Percentiles rank a stretch among this genome's conserved stretches.
phyloP scores from a whole-genome alignment of 1,139 yeast species.

The Kodamaea alishanica region DNA sequence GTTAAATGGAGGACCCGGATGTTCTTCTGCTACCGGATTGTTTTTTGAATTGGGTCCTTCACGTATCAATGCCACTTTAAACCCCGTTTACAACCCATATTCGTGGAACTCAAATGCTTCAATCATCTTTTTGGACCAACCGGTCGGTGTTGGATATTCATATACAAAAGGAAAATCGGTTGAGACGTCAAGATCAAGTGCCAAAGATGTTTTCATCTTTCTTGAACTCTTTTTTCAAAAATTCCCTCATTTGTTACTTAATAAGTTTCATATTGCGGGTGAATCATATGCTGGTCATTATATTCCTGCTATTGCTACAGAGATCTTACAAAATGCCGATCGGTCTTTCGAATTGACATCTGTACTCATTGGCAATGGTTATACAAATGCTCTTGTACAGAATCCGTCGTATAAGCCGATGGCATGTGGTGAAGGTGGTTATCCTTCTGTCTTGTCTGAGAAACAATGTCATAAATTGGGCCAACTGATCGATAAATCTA shows the following conservation, averaged over 20 bases:
- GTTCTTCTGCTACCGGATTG: conserved; percentile 42
- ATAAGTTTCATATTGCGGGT: conserved; percentile 76
- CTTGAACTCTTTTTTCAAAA: conserved; percentile 71
- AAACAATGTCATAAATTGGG: conserved; percentile 56
- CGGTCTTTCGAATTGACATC: conserved; percentile 65
- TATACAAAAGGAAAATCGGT: conserved; percentile 56
- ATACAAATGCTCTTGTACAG: conserved; percentile 71
- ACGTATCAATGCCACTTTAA: conserved; percentile 33
- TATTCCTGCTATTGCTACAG: conserved; percentile 73
- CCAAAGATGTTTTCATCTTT: conserved; percentile 70
- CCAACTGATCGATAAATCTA: conserved; percentile 52
- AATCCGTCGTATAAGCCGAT: conserved; percentile 67
- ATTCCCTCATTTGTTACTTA: conserved; percentile 55
- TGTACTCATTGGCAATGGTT: conserved; percentile 77
- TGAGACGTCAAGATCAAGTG: conserved; percentile 64
- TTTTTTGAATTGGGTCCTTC: conserved; percentile 47
- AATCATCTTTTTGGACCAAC: conserved; percentile 45
- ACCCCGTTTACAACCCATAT: conserved; percentile 40
- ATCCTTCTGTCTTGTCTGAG: conserved; percentile 57
- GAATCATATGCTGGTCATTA: conserved; percentile 88
- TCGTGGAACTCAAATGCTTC: conserved; percentile 46
- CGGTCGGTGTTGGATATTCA: conserved; percentile 42
- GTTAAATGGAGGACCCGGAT: conserved; percentile 49
- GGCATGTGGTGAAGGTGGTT: conserved; percentile 83
- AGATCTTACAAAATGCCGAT: conserved; percentile 61